phyloP scores from a whole-genome alignment of 106 monocot genomes.

The Dendrobium officinale region DNA sequence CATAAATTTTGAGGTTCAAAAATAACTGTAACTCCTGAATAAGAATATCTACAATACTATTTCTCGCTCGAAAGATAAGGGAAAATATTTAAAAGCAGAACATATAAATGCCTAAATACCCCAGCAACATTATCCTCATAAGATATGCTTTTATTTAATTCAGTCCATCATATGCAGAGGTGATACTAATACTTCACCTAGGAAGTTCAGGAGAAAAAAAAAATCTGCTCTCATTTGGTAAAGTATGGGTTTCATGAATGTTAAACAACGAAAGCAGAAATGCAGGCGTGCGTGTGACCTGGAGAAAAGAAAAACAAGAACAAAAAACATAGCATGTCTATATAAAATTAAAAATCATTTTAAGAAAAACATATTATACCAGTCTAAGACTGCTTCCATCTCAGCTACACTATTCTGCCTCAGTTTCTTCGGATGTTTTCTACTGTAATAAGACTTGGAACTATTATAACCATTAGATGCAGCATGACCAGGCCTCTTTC shows the following conservation, averaged over 20 bases:
- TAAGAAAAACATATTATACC: not conserved
- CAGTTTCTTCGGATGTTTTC: slow-evolving; percentile 23
- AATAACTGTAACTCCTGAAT: not conserved
- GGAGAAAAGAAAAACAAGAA: not conserved
- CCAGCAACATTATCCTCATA: not conserved
- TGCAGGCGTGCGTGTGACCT: not conserved
- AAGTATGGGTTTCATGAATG: not conserved
- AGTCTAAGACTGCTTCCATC: slow-evolving; percentile 20
- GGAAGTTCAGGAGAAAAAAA: not conserved
- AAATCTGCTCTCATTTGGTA: not conserved
- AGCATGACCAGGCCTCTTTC: slow-evolving; percentile 30
- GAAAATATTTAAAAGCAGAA: not conserved
- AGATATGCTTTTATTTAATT: not conserved
- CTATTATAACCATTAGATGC: slow-evolving; percentile 18
- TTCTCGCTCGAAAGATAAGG: no score
- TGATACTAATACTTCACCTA: not conserved
- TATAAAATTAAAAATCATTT: not conserved
- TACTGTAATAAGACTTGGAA: slow-evolving; percentile 14
- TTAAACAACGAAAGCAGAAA: not conserved
- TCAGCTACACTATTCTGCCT: slow-evolving; percentile 13
- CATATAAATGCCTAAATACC: not conserved
- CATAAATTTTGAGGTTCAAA: not conserved
- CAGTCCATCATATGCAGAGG: not conserved
- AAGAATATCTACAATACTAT: not conserved
- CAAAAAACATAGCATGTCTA: not conserved